phyloP scores from a whole-genome alignment of 306 rosid genomes.

The Trichosanthes truncata region DNA sequence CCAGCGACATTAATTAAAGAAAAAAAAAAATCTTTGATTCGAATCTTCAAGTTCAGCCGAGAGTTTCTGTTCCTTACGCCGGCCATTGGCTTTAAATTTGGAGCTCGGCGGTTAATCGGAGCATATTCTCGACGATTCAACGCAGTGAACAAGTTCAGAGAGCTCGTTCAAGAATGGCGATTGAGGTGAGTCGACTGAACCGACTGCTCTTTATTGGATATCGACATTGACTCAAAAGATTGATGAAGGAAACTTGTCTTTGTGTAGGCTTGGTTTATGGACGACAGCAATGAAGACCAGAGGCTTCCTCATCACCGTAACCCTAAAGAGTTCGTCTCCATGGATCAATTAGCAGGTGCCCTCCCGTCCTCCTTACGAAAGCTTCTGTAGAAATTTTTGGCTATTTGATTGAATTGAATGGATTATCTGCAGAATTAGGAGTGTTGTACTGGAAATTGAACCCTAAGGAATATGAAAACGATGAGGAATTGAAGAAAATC shows the following conservation, averaged over 20 bases:
- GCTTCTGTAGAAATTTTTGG: neutral
- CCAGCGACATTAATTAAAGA: neutral
- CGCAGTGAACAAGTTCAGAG: neutral
- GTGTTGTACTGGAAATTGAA: slow-evolving; percentile 46
- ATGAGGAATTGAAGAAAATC: slow-evolving; percentile 49
- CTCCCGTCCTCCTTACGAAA: neutral
- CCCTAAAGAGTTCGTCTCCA: slow-evolving; percentile 43
- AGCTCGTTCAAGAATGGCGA: neutral
- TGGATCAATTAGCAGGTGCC: slow-evolving; percentile 51
- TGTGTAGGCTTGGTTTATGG: slow-evolving; percentile 83
- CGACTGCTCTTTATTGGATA: neutral
- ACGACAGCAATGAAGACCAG: slow-evolving; percentile 50
- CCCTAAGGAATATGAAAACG: slow-evolving; percentile 38
- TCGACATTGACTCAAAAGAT: neutral
- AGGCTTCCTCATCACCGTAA: slow-evolving; percentile 60
- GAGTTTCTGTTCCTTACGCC: neutral
- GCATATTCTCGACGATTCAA: neutral
- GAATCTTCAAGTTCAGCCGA: neutral
- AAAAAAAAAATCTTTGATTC: neutral
- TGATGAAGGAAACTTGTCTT: neutral
- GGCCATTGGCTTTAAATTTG: neutral
- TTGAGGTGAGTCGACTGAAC: neutral
- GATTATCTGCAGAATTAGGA: slow-evolving; percentile 36
- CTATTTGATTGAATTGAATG: neutral
- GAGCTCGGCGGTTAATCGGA: neutral